Percentiles rank a stretch among this genome's conserved stretches.
Evolutionary conservation across 164 flowering plant genomes (phyloP).

Genomic region (Kalanchoe fedtschenkoi): DNA sequence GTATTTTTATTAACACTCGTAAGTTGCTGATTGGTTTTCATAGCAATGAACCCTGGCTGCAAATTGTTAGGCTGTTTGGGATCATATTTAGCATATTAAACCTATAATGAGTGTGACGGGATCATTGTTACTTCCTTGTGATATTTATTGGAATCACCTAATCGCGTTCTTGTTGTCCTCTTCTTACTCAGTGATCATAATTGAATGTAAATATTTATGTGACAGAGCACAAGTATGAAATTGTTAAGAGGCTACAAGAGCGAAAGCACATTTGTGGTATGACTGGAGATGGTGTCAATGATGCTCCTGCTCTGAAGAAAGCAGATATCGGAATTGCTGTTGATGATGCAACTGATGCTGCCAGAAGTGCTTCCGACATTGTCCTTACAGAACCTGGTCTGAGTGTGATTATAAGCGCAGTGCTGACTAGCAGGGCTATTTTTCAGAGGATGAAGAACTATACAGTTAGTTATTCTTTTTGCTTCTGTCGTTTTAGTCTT

Average conservation of each 20-base stretch:
- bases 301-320: conserved; percentile 8
- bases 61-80: too few species aligned
- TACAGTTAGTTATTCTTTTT: conserved; percentile 22
- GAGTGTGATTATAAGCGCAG: conserved; percentile 8
- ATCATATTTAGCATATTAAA: too few species aligned
- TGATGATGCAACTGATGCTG: conserved; percentile 6
- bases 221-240: conserved; percentile 5
- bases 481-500: not conserved
- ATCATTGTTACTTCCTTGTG: not conserved
- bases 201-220: not conserved
- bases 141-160: not conserved
- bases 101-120: too few species aligned
- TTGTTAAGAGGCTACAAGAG: conserved; percentile 8
- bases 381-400: conserved; percentile 6
- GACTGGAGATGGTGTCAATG: conserved; percentile 9
- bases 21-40: too few species aligned
- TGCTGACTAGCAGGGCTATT: conserved; percentile 8
- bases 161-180: not conserved
- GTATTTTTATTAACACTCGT: too few species aligned
- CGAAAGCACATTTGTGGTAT: conserved; percentile 5
- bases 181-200: not conserved
- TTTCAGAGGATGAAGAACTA: conserved; percentile 13
- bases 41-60: too few species aligned
- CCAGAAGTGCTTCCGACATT: conserved; percentile 6
- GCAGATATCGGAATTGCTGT: conserved; percentile 7